phyloP scores from a whole-genome alignment of 169 alveolate genomes.

The Cryptosporidium parvum region DNA sequence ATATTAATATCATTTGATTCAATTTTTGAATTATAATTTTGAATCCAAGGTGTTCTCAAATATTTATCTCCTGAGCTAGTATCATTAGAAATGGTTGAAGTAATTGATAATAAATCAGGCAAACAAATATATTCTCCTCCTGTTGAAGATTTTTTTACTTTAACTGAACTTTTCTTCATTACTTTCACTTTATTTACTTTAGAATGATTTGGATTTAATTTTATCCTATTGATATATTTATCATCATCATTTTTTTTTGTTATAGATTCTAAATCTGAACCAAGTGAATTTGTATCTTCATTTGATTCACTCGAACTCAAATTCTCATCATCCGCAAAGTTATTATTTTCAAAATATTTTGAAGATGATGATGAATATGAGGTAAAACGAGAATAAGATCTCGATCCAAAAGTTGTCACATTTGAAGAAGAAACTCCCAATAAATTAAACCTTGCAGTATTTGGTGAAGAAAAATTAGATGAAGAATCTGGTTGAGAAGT shows the following conservation, averaged over 20 bases:
- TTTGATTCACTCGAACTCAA: neutral
- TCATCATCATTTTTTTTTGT: neutral
- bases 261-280: neutral
- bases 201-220: neutral
- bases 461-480: conserved; percentile 20
- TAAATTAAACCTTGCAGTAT: neutral
- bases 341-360: neutral
- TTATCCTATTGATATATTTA: neutral
- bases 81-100: neutral
- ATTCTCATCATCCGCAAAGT: neutral
- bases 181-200: neutral
- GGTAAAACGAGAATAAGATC: conserved; percentile 7
- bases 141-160: neutral
- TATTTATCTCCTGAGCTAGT: neutral
- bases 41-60: neutral
- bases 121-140: neutral
- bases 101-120: neutral
- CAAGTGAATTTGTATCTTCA: neutral
- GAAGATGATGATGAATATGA: conserved; percentile 18
- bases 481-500: neutral
- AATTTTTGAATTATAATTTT: neutral
- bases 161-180: neutral
- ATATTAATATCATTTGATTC: neutral
- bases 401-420: conserved; percentile 5
- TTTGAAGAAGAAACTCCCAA: conserved; percentile 22